phyloP scores from a whole-genome alignment of 768 basidiomycete genomes.

The Pulveroboletus sp. region DNA sequence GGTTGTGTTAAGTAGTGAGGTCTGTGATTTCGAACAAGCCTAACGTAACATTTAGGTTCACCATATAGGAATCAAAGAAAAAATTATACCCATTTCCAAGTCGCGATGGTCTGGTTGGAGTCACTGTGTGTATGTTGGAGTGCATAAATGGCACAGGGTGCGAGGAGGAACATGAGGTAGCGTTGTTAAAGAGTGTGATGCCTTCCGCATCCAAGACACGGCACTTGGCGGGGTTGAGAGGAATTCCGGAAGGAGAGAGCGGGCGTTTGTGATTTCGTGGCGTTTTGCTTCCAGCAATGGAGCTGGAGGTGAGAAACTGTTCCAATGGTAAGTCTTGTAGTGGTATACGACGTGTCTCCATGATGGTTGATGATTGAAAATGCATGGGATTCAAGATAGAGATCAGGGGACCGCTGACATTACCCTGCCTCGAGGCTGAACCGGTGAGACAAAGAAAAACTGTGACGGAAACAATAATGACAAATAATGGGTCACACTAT shows the following conservation, averaged over 20 bases:
- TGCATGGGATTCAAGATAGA: constrained; percentile 12
- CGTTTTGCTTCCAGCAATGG: constrained; percentile 17
- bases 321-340: constrained; percentile 60
- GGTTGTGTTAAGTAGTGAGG: constrained; percentile 8
- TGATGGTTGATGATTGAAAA: constrained; percentile 12
- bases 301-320: constrained; percentile 41
- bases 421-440: constrained; percentile 20
- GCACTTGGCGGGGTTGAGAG: constrained; percentile 64
- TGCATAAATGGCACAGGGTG: constrained; percentile 30
- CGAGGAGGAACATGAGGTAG: constrained; percentile 15
- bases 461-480: constrained; percentile 17
- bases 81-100: constrained; percentile 30
- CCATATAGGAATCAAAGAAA: constrained; percentile 23
- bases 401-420: constrained; percentile 27
- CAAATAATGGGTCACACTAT: constrained; percentile 20
- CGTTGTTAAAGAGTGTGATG: constrained; percentile 33
- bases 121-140: constrained; percentile 16
- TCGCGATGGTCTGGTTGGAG: constrained; percentile 35
- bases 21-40: constrained; percentile 9
- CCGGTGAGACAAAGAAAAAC: constrained; percentile 16
- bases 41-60: constrained; percentile 31
- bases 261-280: constrained; percentile 53
- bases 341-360: constrained; percentile 41
- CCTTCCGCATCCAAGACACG: constrained; percentile 59
- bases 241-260: constrained; percentile 50